These are phyloP conservation scores for Salix purpurea DNA, from an alignment of 345 rosid genomes.

Conservation along the genomic window DNA sequence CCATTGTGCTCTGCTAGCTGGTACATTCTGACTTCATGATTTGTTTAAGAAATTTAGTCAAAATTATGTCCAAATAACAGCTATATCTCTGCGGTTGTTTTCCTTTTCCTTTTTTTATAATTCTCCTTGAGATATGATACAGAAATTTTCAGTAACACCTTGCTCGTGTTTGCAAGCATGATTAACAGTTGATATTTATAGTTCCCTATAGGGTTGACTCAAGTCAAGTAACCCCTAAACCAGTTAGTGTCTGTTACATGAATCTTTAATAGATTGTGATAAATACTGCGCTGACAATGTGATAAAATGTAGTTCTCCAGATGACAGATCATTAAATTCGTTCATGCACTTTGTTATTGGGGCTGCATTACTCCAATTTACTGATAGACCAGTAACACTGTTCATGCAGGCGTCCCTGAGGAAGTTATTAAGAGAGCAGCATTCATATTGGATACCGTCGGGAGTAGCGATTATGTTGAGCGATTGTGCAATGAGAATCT, in stretches of 20 bases:
- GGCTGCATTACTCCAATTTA: neutral
- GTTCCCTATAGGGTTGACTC: neutral
- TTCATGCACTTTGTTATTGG: neutral
- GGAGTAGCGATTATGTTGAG: slow-evolving; percentile 41
- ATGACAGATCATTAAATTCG: neutral
- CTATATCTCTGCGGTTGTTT: too few relatives aligned
- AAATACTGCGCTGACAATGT: too few relatives aligned
- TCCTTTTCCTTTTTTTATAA: too few relatives aligned
- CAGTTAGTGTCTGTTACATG: neutral
- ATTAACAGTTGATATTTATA: neutral
- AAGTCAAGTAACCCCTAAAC: neutral
- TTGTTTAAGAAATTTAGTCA: neutral
- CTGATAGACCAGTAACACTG: neutral
- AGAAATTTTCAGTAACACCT: neutral
- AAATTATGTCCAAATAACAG: neutral
- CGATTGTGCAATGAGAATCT: slow-evolving; percentile 53
- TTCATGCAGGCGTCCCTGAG: slow-evolving; percentile 63
- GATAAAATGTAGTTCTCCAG: too few relatives aligned
- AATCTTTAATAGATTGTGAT: neutral
- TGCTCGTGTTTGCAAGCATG: neutral
- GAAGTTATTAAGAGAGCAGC: slow-evolving; percentile 83
- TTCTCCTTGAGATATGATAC: neutral
- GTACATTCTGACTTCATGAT: slow-evolving; percentile 28
- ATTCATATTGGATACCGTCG: slow-evolving; percentile 45
- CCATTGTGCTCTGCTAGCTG: slow-evolving; percentile 85